phyloP scores from a whole-genome alignment of 257 asterid genomes.

The Solanum chilense region DNA sequence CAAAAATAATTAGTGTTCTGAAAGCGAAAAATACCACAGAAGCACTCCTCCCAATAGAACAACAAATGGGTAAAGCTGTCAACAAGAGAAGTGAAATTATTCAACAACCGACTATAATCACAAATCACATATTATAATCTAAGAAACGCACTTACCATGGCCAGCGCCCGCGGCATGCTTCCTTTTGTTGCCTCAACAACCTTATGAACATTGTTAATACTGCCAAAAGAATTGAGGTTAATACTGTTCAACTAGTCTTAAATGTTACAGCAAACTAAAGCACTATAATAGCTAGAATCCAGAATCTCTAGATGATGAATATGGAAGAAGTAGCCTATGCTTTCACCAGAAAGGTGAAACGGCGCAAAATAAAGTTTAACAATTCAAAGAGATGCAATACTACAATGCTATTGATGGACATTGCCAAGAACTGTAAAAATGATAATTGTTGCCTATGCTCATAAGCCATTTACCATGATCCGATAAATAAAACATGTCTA shows the following conservation, averaged over 20 bases:
- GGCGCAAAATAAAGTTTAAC: neutral
- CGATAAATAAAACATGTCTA: neutral
- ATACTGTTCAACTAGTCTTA: neutral
- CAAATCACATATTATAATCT: neutral
- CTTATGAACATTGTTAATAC: constrained; percentile 52
- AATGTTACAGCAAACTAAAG: constrained; percentile 3
- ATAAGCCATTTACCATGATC: neutral
- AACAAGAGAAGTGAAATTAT: constrained; percentile 7
- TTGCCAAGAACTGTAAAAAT: neutral
- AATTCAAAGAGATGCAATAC: neutral
- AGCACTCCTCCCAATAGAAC: constrained; percentile 74
- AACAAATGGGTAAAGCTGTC: constrained; percentile 71
- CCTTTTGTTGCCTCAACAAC: constrained; percentile 79
- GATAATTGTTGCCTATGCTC: neutral
- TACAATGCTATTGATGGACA: neutral
- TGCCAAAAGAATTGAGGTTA: constrained; percentile 22
- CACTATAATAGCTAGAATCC: neutral
- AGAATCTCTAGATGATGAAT: neutral
- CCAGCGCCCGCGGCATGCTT: constrained; percentile 74
- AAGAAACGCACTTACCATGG: constrained; percentile 46
- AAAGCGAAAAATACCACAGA: constrained; percentile 41
- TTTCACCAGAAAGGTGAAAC: neutral
- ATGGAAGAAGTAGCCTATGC: neutral
- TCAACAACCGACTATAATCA: neutral
- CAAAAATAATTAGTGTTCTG: neutral